A percentile compares a stretch with the other conserved stretches of the same genome.
These are phyloP conservation scores for Ceratobasidium sp. DNA, from an alignment of 1,284 basidiomycete genomes.

Conservation along the genomic window DNA sequence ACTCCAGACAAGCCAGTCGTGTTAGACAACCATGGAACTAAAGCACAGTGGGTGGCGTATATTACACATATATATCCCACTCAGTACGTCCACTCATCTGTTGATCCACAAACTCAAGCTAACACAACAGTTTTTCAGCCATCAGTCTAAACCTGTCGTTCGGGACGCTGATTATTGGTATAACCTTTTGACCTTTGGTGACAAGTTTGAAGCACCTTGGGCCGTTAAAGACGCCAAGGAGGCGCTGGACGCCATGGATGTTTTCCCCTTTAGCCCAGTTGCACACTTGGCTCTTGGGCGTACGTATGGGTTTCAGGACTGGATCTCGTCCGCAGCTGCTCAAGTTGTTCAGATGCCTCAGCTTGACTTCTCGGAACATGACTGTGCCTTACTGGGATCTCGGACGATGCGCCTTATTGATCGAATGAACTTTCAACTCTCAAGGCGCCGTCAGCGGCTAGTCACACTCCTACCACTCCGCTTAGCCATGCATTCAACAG, in stretches of 20 bases:
- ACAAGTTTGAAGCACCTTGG: conserved; percentile 3
- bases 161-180: not conserved
- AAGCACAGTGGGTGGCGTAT: not conserved
- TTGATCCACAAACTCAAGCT: not conserved
- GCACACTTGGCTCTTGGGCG: not conserved
- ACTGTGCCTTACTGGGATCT: too few relatives aligned
- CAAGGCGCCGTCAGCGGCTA: too few relatives aligned
- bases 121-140: not conserved
- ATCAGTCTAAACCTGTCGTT: not conserved
- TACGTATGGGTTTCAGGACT: not conserved
- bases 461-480: too few relatives aligned
- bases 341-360: too few relatives aligned
- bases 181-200: not conserved
- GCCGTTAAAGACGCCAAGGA: not conserved
- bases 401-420: too few relatives aligned
- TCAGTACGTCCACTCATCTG: not conserved
- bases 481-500: too few relatives aligned
- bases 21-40: not conserved
- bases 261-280: not conserved
- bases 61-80: not conserved
- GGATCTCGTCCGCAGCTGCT: not conserved
- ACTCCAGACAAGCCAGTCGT: not conserved
- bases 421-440: too few relatives aligned
- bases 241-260: not conserved
- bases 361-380: too few relatives aligned